A percentile compares a stretch with the other conserved stretches of the same genome.
Conservation (phyloP, 139 green algal species). For the Pycnococcus provasolii region DNA sequence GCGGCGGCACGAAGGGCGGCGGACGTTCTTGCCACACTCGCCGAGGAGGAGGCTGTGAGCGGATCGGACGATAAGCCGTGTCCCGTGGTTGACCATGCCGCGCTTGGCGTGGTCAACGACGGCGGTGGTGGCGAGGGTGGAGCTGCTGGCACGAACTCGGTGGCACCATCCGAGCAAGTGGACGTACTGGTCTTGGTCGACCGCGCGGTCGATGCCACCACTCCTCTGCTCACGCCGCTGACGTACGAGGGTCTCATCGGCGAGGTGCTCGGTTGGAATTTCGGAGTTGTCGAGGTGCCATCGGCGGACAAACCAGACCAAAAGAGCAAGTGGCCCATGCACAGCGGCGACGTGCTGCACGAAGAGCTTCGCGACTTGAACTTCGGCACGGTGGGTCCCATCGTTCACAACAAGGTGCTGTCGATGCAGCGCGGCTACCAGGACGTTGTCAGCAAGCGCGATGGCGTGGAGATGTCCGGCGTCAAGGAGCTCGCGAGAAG, state of each 20-base stretch:
- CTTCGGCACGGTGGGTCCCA: conserved; percentile 34
- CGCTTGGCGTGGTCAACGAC: neutral
- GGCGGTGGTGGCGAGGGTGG: neutral
- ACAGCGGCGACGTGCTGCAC: conserved; percentile 50
- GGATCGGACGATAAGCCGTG: neutral
- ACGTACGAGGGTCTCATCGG: conserved; percentile 94
- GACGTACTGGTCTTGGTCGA: conserved; percentile 65
- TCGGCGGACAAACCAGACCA: neutral
- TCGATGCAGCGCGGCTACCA: conserved; percentile 36
- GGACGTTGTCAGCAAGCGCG: conserved; percentile 15
- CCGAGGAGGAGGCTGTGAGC: neutral
- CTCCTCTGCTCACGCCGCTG: conserved; percentile 81
- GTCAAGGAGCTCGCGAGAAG: conserved; percentile 48
- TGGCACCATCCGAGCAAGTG: conserved; percentile 27
- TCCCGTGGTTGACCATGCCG: neutral
- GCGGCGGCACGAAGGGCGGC: neutral
- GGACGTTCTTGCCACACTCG: neutral
- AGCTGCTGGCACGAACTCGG: neutral
- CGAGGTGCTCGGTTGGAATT: conserved; percentile 52
- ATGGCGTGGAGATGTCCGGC: conserved; percentile 21
- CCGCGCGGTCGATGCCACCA: conserved; percentile 70
- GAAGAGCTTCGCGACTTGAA: conserved; percentile 47
- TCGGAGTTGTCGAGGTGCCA: conserved; percentile 17
- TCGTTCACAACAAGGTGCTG: conserved; percentile 33
- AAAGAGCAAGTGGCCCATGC: neutral